Conservation (phyloP, 163 green algal species). For the Coccomyxa subellipsoidea region DNA sequence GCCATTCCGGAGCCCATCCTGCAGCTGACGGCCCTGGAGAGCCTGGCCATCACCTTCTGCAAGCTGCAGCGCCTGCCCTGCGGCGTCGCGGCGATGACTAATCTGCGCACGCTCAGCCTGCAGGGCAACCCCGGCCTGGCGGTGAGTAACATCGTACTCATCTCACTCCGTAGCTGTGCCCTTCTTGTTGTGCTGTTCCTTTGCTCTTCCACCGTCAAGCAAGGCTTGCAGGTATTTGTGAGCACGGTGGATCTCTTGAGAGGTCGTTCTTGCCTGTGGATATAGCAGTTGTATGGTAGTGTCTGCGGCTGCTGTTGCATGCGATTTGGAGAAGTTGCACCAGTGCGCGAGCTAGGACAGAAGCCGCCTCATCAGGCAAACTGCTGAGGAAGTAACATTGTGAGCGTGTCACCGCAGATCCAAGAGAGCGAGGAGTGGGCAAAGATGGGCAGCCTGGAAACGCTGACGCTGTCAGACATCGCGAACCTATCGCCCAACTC, state of each 20-base stretch:
- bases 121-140: neutral
- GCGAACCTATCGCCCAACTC: neutral
- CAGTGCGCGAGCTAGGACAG: too few species aligned
- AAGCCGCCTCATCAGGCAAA: too few species aligned
- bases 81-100: neutral
- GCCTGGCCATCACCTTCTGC: slow-evolving; percentile 4
- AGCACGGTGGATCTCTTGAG: too few species aligned
- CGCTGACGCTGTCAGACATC: neutral
- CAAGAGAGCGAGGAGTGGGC: neutral
- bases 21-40: slow-evolving; percentile 1
- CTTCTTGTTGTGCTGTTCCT: too few species aligned
- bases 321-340: neutral
- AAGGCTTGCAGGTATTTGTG: too few species aligned
- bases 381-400: too few species aligned
- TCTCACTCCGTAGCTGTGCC: too few species aligned
- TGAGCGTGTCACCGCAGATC: too few species aligned
- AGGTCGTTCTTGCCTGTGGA: too few species aligned
- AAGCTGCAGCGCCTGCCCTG: slow-evolving; percentile 3
- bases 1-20: slow-evolving; percentile 6
- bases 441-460: neutral
- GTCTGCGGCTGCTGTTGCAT: neutral
- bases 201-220: neutral
- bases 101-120: neutral
- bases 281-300: neutral
- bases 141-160: neutral